Evolutionary conservation across 2,329 filamentous ascomycete genomes (phyloP).

Genomic region (Cladorrhinum sp.): DNA sequence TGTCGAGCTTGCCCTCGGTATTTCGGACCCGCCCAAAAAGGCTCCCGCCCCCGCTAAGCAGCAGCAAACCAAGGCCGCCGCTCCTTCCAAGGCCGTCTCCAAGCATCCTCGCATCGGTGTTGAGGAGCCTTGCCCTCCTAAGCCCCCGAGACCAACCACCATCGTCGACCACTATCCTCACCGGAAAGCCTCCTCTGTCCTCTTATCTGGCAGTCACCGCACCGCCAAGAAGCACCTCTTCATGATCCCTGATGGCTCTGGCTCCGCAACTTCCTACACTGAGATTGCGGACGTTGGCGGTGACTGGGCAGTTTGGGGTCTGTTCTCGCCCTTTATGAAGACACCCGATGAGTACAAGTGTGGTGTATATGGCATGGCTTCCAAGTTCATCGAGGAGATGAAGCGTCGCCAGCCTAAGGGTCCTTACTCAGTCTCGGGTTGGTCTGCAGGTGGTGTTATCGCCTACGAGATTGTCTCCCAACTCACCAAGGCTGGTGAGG

Average conservation of each 20-base stretch:
- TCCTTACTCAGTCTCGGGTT: slow-evolving; percentile 67
- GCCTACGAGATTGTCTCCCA: slow-evolving; percentile 65
- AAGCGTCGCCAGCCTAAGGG: slow-evolving; percentile 67
- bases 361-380: slow-evolving; percentile 62
- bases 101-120: slow-evolving; percentile 29
- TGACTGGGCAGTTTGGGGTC: slow-evolving; percentile 48
- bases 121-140: slow-evolving; percentile 32
- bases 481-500: slow-evolving; percentile 54
- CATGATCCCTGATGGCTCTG: slow-evolving; percentile 55
- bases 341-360: slow-evolving; percentile 63
- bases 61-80: background rate
- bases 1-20: slow-evolving; percentile 62
- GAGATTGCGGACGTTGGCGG: slow-evolving; percentile 52
- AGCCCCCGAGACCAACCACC: slow-evolving; percentile 38
- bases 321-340: slow-evolving; percentile 72
- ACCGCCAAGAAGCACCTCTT: slow-evolving; percentile 49
- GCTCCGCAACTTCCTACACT: slow-evolving; percentile 65
- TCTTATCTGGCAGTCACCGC: slow-evolving; percentile 50
- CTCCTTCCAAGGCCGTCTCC: slow-evolving; percentile 25
- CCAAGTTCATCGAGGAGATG: slow-evolving; percentile 67
- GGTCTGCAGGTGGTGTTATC: slow-evolving; percentile 74
- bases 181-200: slow-evolving; percentile 47
- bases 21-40: slow-evolving; percentile 42
- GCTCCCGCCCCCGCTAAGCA: slow-evolving; percentile 30
- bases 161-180: slow-evolving; percentile 45